phyloP scores from a whole-genome alignment of 1,284 basidiomycete species.

The Irpex sp. region DNA sequence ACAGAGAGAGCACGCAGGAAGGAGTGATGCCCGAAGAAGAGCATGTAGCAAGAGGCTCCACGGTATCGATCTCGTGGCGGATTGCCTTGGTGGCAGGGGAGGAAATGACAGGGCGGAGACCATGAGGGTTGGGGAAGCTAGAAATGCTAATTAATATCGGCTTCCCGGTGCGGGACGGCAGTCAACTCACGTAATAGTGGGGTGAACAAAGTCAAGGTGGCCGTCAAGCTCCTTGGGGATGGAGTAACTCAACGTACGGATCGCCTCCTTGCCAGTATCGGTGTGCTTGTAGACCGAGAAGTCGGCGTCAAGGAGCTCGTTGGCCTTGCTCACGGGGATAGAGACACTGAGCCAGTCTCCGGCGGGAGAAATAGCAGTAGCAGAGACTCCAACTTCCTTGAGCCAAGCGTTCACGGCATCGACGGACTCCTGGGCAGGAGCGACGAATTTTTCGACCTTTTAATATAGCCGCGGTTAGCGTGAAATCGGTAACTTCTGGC shows the following conservation, averaged over 20 bases:
- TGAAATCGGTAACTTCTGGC: background rate
- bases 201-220: constrained; percentile 37
- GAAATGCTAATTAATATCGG: background rate
- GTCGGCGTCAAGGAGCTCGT: constrained; percentile 33
- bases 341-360: constrained; percentile 39
- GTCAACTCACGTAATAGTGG: constrained; percentile 29
- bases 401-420: constrained; percentile 36
- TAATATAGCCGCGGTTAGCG: background rate
- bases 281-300: constrained; percentile 36
- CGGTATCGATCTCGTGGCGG: background rate
- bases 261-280: constrained; percentile 24
- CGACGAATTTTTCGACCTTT: constrained; percentile 35
- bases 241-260: constrained; percentile 40
- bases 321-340: constrained; percentile 35
- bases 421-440: constrained; percentile 30
- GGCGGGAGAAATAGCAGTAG: constrained; percentile 27
- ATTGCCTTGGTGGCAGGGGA: constrained; percentile 3
- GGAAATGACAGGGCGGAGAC: constrained; percentile 17
- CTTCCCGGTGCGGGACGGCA: background rate
- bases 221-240: constrained; percentile 33
- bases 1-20: constrained; percentile 49
- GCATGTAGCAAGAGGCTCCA: constrained; percentile 1
- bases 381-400: constrained; percentile 29
- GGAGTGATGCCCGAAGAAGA: constrained; percentile 48
- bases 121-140: constrained; percentile 15